A percentile compares a stretch with the other conserved stretches of the same genome.
Conservation (phyloP, 148 eudicot species). For the Polygonum maritimum region DNA sequence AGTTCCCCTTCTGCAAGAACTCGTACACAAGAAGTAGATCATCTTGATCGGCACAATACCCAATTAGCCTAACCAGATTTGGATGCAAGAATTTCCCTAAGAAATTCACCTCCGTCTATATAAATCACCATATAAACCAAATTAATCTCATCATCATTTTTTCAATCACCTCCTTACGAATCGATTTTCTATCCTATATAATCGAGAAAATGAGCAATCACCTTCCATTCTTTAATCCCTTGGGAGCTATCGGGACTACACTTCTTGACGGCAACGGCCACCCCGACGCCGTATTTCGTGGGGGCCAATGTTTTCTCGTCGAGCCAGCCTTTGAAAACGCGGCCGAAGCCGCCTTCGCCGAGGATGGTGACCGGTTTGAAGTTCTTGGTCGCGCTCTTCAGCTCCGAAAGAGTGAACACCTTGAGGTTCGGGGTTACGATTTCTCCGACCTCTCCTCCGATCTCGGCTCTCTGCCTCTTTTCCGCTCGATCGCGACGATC, state of each 20-base stretch:
- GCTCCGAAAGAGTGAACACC: conserved; percentile 31
- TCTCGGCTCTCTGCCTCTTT: not conserved
- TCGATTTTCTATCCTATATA: no score
- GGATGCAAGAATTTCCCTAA: conserved; percentile 65
- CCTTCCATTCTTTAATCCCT: conserved; percentile 85
- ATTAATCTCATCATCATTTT: not conserved
- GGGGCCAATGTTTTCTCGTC: conserved; percentile 54
- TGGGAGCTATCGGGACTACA: conserved; percentile 62
- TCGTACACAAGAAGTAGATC: conserved; percentile 67
- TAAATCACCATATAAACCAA: not conserved
- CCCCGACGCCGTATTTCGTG: conserved; percentile 46
- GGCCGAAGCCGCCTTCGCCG: conserved; percentile 85
- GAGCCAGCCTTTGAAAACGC: conserved; percentile 72
- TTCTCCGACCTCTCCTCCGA: conserved; percentile 17
- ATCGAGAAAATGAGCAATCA: conserved; percentile 1
- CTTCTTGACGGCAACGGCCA: conserved; percentile 68
- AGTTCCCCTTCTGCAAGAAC: conserved; percentile 50
- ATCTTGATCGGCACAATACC: conserved; percentile 55
- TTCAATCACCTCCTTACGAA: no score
- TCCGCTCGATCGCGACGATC: not conserved
- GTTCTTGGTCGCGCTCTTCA: conserved; percentile 53
- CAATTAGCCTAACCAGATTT: conserved; percentile 56
- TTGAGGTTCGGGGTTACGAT: conserved; percentile 46
- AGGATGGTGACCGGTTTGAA: conserved; percentile 50
- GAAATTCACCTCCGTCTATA: conserved; percentile 57